These are phyloP conservation scores for Dactylellina sp. DNA, from an alignment of 2,329 filamentous ascomycete genomes.

Conservation along the genomic window DNA sequence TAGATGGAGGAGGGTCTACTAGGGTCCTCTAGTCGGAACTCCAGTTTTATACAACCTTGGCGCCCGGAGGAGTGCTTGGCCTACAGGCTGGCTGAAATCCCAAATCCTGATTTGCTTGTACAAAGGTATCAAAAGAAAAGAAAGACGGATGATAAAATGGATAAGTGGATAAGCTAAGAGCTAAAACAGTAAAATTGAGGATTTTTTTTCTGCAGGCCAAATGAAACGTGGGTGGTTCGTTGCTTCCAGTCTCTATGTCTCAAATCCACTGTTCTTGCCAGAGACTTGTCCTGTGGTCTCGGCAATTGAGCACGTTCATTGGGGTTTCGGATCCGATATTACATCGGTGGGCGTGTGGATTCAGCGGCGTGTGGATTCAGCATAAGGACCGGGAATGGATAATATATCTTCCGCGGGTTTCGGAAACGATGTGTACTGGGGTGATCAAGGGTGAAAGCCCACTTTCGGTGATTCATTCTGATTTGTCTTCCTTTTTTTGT, in stretches of 20 bases:
- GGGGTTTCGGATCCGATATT: conserved; percentile 34
- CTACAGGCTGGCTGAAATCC: conserved; percentile 37
- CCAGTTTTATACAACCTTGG: conserved; percentile 30
- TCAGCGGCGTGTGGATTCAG: neutral
- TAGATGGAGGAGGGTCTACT: neutral
- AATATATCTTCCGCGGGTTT: conserved; percentile 57
- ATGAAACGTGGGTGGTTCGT: conserved; percentile 53
- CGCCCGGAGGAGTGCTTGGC: conserved; percentile 29
- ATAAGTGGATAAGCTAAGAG: conserved; percentile 18
- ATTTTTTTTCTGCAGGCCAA: conserved; percentile 14
- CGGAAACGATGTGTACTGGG: conserved; percentile 39
- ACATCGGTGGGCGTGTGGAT: conserved; percentile 5
- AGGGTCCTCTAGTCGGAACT: conserved; percentile 21
- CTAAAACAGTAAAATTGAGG: neutral
- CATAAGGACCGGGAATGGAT: conserved; percentile 29
- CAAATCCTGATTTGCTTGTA: conserved; percentile 44
- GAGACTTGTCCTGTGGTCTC: conserved; percentile 31
- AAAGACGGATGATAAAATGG: conserved; percentile 12
- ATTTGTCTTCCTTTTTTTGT: neutral
- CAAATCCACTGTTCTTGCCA: conserved; percentile 16
- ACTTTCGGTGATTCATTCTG: conserved; percentile 11
- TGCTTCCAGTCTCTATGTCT: conserved; percentile 26
- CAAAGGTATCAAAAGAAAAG: conserved; percentile 12
- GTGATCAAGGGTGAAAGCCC: conserved; percentile 32
- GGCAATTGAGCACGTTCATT: conserved; percentile 53